Conservation (phyloP, 768 basidiomycete genomes). For the Termitomyces sp. region DNA sequence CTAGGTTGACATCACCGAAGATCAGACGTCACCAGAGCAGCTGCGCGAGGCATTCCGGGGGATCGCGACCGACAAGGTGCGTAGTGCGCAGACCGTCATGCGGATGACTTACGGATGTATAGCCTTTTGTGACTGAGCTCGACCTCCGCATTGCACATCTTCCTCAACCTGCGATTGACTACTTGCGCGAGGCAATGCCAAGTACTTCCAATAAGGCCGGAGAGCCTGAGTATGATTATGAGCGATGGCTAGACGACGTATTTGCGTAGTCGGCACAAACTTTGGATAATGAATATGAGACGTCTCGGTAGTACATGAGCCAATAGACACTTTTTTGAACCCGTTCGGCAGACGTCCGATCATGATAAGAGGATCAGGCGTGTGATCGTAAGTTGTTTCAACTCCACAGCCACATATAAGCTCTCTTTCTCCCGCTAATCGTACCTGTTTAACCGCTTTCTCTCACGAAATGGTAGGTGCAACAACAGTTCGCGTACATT, state of each 20-base stretch:
- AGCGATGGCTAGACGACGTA: slow-evolving; percentile 75
- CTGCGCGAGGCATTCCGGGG: slow-evolving; percentile 91
- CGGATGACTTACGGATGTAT: slow-evolving; percentile 15
- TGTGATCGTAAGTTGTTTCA: slow-evolving; percentile 14
- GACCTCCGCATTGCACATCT: slow-evolving; percentile 84
- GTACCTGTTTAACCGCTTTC: slow-evolving; percentile 11
- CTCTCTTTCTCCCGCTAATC: slow-evolving; percentile 17
- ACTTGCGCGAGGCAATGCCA: slow-evolving; percentile 82
- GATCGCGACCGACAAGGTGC: slow-evolving; percentile 84
- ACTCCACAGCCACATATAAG: slow-evolving; percentile 22
- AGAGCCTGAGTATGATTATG: slow-evolving; percentile 76
- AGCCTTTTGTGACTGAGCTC: slow-evolving; percentile 92
- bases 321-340: neutral
- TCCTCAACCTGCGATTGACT: slow-evolving; percentile 69
- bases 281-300: neutral
- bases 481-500: neutral
- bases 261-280: slow-evolving; percentile 41
- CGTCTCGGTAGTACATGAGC: neutral
- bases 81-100: slow-evolving; percentile 7
- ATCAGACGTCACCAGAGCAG: slow-evolving; percentile 90
- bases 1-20: slow-evolving; percentile 93
- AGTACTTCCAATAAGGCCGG: slow-evolving; percentile 41
- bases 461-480: slow-evolving; percentile 24
- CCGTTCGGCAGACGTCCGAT: neutral
- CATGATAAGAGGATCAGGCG: slow-evolving; percentile 14